phyloP scores from a whole-genome alignment of 2,329 filamentous ascomycete genomes.

The Claviceps spartinae region DNA sequence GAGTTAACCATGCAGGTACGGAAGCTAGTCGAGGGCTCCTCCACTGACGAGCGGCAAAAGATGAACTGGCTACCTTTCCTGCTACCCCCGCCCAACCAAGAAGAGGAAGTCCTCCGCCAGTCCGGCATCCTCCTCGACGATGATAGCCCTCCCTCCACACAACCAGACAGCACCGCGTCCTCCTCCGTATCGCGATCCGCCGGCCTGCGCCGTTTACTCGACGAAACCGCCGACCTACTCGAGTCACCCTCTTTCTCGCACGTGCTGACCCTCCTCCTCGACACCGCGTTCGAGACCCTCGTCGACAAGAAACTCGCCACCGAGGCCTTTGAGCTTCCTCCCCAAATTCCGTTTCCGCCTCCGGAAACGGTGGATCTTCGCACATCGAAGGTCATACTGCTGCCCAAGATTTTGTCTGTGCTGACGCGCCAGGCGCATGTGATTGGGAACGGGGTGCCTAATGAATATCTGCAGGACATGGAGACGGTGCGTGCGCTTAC shows the following conservation, averaged over 20 bases:
- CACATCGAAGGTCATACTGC: slow-evolving; percentile 47
- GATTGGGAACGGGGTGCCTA: slow-evolving; percentile 68
- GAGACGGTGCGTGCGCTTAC: slow-evolving; percentile 65
- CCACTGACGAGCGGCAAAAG: slow-evolving; percentile 24
- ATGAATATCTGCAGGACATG: slow-evolving; percentile 60
- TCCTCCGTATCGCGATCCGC: slow-evolving; percentile 30
- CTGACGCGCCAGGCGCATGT: slow-evolving; percentile 81
- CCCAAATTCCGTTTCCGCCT: slow-evolving; percentile 22
- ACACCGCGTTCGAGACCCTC: slow-evolving; percentile 73
- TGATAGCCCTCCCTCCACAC: slow-evolving; percentile 22
- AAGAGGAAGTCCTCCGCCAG: slow-evolving; percentile 72
- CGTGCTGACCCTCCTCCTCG: slow-evolving; percentile 74
- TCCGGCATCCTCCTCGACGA: slow-evolving; percentile 59
- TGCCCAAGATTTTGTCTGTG: slow-evolving; percentile 82
- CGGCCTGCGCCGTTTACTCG: slow-evolving; percentile 68
- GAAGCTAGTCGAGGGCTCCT: slow-evolving; percentile 63
- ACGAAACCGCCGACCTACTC: slow-evolving; percentile 91
- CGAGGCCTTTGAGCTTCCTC: slow-evolving; percentile 55
- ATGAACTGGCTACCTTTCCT: slow-evolving; percentile 70
- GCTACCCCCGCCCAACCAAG: slow-evolving; percentile 64
- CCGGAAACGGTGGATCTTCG: slow-evolving; percentile 37
- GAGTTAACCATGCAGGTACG: slow-evolving; percentile 73
- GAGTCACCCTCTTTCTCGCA: slow-evolving; percentile 85
- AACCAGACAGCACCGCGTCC: slow-evolving; percentile 19
- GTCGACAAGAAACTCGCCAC: slow-evolving; percentile 69